phyloP scores from a whole-genome alignment of 345 rosid genomes.

The Aegle marmelos region DNA sequence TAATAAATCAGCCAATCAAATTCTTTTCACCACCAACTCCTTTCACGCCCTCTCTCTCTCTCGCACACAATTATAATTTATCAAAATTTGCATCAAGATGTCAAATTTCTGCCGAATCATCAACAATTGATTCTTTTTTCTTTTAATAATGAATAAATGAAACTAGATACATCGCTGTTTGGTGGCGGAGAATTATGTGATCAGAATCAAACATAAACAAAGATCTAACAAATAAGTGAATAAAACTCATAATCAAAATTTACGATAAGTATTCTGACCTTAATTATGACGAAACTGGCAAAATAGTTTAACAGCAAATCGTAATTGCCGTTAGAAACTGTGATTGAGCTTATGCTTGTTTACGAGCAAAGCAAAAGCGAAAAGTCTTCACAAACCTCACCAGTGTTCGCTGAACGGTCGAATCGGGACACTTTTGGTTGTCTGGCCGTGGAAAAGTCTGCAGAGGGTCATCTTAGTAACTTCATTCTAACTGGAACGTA shows the following conservation, averaged over 20 bases:
- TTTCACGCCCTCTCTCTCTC: neutral
- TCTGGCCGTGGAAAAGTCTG: neutral
- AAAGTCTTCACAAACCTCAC: neutral
- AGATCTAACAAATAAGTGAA: constrained; percentile 7
- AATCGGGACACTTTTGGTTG: constrained; percentile 1
- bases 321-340: neutral
- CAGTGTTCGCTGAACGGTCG: constrained; percentile 8
- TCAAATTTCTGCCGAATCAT: neutral
- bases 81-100: neutral
- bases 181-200: neutral
- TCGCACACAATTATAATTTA: neutral
- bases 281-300: neutral
- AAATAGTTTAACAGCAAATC: neutral
- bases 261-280: neutral
- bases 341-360: neutral
- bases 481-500: neutral
- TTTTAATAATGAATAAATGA: neutral
- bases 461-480: neutral
- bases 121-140: neutral
- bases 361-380: neutral
- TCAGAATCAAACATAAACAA: neutral
- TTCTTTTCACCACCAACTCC: neutral
- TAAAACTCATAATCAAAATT: neutral
- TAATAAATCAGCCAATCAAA: neutral
- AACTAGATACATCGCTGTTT: neutral